Evolutionary conservation across 2,329 filamentous ascomycete genomes (phyloP).

Genomic region (Aspergillus tamarii): DNA sequence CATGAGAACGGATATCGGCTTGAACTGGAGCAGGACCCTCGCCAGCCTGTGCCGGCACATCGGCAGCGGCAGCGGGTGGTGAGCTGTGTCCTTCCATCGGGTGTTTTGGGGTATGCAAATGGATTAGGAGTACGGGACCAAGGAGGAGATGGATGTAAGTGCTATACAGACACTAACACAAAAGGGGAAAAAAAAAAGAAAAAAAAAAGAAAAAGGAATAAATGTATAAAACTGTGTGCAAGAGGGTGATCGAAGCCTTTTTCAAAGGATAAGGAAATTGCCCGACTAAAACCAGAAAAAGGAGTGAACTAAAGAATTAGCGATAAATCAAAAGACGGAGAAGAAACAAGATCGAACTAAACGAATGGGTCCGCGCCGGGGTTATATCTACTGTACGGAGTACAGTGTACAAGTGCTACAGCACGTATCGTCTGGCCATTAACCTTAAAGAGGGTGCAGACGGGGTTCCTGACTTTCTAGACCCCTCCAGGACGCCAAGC

Average conservation of each 20-base stretch:
- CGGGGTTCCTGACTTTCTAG: not conserved
- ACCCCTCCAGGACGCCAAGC: not conserved
- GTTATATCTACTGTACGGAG: not conserved
- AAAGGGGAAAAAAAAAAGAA: not conserved
- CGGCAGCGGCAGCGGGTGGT: conserved; percentile 10
- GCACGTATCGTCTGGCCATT: not conserved
- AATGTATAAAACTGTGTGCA: not conserved
- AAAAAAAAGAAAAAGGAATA: not conserved
- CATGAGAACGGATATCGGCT: conserved; percentile 19
- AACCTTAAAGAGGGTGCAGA: not conserved
- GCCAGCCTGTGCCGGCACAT: conserved; percentile 15
- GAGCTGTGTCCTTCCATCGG: conserved; percentile 8
- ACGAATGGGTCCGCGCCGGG: not conserved
- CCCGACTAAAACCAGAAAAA: not conserved
- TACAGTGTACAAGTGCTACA: not conserved
- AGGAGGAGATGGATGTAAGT: not conserved
- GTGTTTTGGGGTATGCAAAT: not conserved
- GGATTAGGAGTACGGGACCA: not conserved
- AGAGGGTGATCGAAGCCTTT: not conserved
- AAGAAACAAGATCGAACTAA: not conserved
- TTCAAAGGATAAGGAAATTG: not conserved
- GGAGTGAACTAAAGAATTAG: not conserved
- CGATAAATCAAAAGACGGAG: not conserved
- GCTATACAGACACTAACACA: not conserved
- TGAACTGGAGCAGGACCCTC: conserved; percentile 26